Evolutionary conservation across 345 rosid genomes (phyloP), one percentile per base, ranked within the genome.

Genomic region (Draba incana): DNA sequence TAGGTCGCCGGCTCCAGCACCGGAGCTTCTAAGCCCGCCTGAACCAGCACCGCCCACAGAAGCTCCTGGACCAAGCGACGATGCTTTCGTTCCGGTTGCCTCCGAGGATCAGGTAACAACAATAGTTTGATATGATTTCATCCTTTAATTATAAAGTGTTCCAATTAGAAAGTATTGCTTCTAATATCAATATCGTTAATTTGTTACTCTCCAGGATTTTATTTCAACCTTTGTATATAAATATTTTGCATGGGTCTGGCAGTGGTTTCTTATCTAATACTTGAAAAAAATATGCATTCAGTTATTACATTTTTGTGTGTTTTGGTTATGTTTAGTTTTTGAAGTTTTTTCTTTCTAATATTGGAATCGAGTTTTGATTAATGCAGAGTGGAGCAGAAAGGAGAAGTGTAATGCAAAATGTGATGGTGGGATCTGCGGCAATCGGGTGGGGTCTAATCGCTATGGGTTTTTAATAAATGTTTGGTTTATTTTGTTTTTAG

Each of bases 361-460:
- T 8, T 4, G 7, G 50, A 41, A 38, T 27, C 46, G 41, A 27
- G 25, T n/a, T 51, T 1, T 38, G 16, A 7, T 27, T 25, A 41
- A 64, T 63, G 84, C 90, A 84, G 93, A 85, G 83, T 12, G 84
- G 85, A 68, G 85, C 81, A 66, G 78, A 48, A 8, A 51, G 61
- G 24, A 65, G 37, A 28, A 52, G 59, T 58, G 50, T 55, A 14
- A 35, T 64, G 71, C 65, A 66, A 66, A 82, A 57, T 76, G 50
- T 76, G 64, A 70, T 75, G 23, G 71, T 80, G 53, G 79, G 74
- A 16, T 54, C 39, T 43, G 49, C 71, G 70, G 87, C 79, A 5
- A 24, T 70, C 55, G 82, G 81, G 74, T 83, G 77, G 80, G 76
- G 73, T 2, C 46, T 77, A 55, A 3, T 81, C 0, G 81, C 80